Percentiles rank a stretch among this genome's conserved stretches.
These are phyloP conservation scores for Plantago major DNA, from an alignment of 257 asterid species.

Conservation along the genomic window DNA sequence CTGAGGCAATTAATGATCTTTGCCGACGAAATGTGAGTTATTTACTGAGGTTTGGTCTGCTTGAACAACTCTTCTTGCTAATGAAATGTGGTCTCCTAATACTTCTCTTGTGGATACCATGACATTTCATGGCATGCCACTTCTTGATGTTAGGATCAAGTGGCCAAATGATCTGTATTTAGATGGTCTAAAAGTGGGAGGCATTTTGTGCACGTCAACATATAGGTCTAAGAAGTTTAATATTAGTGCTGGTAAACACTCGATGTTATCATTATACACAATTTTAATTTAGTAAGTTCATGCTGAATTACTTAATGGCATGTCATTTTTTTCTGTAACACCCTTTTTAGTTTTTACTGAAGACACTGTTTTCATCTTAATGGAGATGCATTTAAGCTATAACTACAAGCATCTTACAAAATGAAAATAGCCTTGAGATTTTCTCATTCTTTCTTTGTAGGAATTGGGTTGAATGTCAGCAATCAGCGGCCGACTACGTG, in stretches of 20 bases:
- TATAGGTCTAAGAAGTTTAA: conserved; percentile 80
- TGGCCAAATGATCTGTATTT: conserved; percentile 98
- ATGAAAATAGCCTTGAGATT: conserved; percentile 10
- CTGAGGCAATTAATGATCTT: conserved; percentile 76
- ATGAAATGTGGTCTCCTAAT: conserved; percentile 2
- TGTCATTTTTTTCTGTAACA: neutral
- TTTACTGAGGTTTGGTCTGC: too few species aligned
- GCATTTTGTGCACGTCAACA: conserved; percentile 89
- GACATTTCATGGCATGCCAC: conserved; percentile 64
- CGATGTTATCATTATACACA: conserved; percentile 13
- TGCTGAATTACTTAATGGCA: neutral
- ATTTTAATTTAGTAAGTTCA: conserved; percentile 10
- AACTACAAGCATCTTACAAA: conserved; percentile 3
- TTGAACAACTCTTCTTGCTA: too few species aligned
- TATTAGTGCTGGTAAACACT: conserved; percentile 74
- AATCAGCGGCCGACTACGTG: conserved; percentile 77
- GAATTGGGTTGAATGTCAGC: conserved; percentile 82
- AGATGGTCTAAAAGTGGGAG: conserved; percentile 87
- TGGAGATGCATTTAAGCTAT: conserved; percentile 1
- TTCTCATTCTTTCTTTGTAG: conserved; percentile 31
- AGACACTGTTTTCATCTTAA: conserved; percentile 11
- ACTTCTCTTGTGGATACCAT: conserved; percentile 22
- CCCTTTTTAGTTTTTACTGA: conserved; percentile 9
- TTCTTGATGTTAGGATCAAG: conserved; percentile 84
- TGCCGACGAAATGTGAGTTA: conserved; percentile 58